Percentiles rank a stretch among this genome's conserved stretches.
Conservation (phyloP, 1,284 basidiomycete genomes). For the Puccinia horiana region DNA sequence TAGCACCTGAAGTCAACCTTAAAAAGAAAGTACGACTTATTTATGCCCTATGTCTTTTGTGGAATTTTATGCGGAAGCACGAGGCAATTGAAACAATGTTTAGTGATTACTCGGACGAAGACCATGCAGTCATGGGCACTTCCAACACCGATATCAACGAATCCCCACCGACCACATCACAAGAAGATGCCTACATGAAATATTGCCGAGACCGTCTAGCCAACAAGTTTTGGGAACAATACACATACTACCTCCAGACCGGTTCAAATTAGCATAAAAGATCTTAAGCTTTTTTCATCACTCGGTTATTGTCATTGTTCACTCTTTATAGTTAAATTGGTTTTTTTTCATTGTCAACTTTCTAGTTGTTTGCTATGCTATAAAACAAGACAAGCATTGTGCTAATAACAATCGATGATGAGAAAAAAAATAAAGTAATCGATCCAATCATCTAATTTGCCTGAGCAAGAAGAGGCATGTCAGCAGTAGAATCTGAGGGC, state of each 20-base stretch:
- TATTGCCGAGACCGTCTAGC: background rate
- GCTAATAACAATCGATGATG: too few relatives aligned
- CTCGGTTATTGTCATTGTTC: background rate
- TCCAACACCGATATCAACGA: background rate
- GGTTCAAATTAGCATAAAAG: too few relatives aligned
- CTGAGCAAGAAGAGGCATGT: too few relatives aligned
- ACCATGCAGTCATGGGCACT: background rate
- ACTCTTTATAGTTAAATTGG: too few relatives aligned
- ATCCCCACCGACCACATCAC: background rate
- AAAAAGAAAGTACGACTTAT: background rate
- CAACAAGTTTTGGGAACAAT: background rate
- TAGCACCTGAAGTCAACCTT: background rate
- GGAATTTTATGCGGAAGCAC: too few relatives aligned
- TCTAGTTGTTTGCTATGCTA: too few relatives aligned
- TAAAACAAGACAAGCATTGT: too few relatives aligned
- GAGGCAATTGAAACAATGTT: background rate
- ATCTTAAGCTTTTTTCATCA: too few relatives aligned
- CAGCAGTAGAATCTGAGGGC: too few relatives aligned
- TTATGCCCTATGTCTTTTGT: background rate
- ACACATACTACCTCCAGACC: background rate
- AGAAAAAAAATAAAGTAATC: too few relatives aligned
- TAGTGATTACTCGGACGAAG: background rate
- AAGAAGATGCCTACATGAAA: background rate
- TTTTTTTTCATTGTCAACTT: too few relatives aligned
- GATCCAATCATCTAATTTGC: too few relatives aligned